Conservation (phyloP, 306 rosid species). For the Rubus idaeus region DNA sequence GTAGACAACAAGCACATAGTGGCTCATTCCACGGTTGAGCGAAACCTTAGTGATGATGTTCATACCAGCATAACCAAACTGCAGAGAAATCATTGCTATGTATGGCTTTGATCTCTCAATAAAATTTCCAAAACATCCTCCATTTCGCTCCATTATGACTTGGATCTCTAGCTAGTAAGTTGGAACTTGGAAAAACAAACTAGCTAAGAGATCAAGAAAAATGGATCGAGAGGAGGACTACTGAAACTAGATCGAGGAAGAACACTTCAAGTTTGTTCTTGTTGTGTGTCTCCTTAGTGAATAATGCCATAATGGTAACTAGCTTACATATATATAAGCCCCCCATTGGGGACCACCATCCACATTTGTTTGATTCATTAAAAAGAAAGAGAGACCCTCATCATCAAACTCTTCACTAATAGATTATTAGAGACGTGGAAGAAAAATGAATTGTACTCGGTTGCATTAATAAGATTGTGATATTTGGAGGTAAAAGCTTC, state of each 20-base stretch:
- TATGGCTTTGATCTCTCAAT: slow-evolving; percentile 51
- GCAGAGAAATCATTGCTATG: slow-evolving; percentile 79
- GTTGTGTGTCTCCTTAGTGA: neutral
- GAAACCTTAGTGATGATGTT: slow-evolving; percentile 76
- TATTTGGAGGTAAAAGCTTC: too few relatives aligned
- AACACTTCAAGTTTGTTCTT: neutral
- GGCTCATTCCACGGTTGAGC: slow-evolving; percentile 87
- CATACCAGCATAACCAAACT: slow-evolving; percentile 92
- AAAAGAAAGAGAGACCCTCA: neutral
- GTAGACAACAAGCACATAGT: slow-evolving; percentile 86
- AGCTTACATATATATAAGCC: neutral
- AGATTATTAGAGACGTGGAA: neutral
- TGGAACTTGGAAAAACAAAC: neutral
- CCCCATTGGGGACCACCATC: neutral
- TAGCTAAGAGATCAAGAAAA: neutral
- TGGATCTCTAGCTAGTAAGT: neutral
- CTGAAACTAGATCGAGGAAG: neutral
- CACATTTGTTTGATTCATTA: neutral
- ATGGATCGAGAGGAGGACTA: too few relatives aligned
- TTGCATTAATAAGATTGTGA: too few relatives aligned
- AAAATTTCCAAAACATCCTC: neutral
- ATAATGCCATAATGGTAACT: neutral
- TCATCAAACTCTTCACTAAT: neutral
- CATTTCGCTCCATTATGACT: neutral
- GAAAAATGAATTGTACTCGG: neutral